Base-by-base conservation (phyloP, 768 basidiomycete genomes). In the Hypholoma sublateritium region DNA sequence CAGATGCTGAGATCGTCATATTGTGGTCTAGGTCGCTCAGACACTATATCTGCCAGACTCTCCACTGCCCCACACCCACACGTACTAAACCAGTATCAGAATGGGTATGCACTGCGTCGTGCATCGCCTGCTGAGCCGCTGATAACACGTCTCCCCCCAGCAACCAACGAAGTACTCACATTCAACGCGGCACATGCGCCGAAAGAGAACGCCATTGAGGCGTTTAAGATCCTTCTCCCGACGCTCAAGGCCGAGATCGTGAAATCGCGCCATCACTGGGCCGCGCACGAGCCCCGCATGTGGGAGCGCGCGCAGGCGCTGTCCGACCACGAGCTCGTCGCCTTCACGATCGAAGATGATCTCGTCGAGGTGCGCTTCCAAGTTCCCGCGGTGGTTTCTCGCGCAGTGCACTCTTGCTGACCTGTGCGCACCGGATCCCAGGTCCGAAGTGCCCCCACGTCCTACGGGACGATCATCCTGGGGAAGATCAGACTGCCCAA, bases 401-500 rank as follows among this genome's bases (percentile, higher is more conserved):
- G n/a, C n/a, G n/a, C n/a, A n/a, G n/a, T n/a, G n/a, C 71, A 17
- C 16, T 14, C 17, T 19, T 17, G 17, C 43, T 59, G 17, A 57
- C 13, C 19, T 5, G 19, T 46, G 77, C 28, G 14, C n/a, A 16
- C 14, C 14, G 21, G 36, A 34, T 36, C 14, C 4, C 50, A 77
- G 77, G 67, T 78, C 43, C 76, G 87, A 54, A 85, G 81, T 63
- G 87, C 79, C 4, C 59, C 70, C 36, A 85, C 85, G 34, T 78
- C 84, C 13, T 79, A 91, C 67, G 90, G 90, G 14, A 82, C 79
- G 9, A 82, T 91, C 55, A 81, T 93, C 58, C 68, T 93, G 11
- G 89, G 91, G 24, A 91, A 92, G 77, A 81, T 91, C 68, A 81
- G 80, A 62, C 77, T 91, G 44, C 87, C 88, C 7, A 86, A 81